These are phyloP conservation scores for Perkinsela sp. DNA, from an alignment of 208 protist genomes.

Conservation along the genomic window DNA sequence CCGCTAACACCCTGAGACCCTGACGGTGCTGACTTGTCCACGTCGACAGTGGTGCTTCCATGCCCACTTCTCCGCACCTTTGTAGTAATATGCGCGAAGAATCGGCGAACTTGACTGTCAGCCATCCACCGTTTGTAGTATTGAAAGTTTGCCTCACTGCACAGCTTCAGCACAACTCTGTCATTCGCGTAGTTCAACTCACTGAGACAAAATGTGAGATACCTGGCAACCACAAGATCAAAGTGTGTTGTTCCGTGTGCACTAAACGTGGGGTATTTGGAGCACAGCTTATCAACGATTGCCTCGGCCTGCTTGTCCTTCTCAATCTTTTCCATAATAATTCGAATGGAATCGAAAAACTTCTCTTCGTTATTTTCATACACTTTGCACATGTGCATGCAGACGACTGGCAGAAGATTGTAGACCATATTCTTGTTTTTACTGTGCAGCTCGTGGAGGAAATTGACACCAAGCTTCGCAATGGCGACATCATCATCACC, in stretches of 20 bases:
- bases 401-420: neutral
- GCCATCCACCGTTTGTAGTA: neutral
- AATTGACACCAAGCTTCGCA: neutral
- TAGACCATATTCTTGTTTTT: neutral
- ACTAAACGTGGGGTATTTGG: neutral
- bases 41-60: neutral
- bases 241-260: neutral
- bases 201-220: neutral
- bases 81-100: neutral
- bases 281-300: neutral
- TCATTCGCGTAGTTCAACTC: neutral
- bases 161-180: neutral
- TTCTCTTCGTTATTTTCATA: neutral
- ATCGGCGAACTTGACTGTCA: neutral
- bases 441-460: neutral
- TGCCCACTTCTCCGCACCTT: neutral
- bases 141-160: neutral
- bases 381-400: neutral
- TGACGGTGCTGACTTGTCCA: neutral
- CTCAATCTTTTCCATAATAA: neutral
- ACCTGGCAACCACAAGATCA: neutral
- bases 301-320: neutral
- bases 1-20: neutral
- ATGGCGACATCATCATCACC: neutral
- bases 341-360: neutral